These are phyloP conservation scores for Gryganskiella cystojenkinii DNA, from an alignment of 192 early-diverging fungal species.

Conservation along the genomic window DNA sequence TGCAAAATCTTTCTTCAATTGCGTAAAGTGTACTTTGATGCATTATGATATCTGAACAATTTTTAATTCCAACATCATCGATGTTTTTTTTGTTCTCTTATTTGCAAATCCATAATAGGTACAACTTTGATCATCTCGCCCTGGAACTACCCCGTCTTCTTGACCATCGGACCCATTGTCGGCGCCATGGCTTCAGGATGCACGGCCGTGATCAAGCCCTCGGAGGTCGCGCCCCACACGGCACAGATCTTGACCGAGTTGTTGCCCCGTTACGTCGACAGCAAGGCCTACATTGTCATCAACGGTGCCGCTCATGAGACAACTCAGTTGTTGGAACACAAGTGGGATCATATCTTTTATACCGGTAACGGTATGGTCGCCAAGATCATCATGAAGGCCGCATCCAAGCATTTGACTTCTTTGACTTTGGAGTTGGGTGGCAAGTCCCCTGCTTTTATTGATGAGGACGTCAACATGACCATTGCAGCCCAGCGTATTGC, in stretches of 20 bases:
- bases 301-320: constrained; percentile 85
- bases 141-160: constrained; percentile 71
- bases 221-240: constrained; percentile 79
- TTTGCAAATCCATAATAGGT: constrained; percentile 19
- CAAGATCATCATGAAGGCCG: constrained; percentile 86
- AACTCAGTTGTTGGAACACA: constrained; percentile 74
- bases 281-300: constrained; percentile 71
- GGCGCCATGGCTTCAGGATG: constrained; percentile 93
- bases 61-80: too few relatives aligned
- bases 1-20: too few relatives aligned
- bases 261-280: constrained; percentile 83
- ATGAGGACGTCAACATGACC: constrained; percentile 74
- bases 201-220: constrained; percentile 83
- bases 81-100: background rate
- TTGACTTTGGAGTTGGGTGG: constrained; percentile 96
- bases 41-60: too few relatives aligned
- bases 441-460: constrained; percentile 79
- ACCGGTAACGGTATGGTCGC: constrained; percentile 89
- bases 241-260: constrained; percentile 72
- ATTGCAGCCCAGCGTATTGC: constrained; percentile 79
- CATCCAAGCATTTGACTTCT: constrained; percentile 84
- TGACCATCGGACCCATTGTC: constrained; percentile 78
- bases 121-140: constrained; percentile 53
- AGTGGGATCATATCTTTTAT: constrained; percentile 94
- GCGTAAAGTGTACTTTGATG: too few relatives aligned